phyloP scores from a whole-genome alignment of 2,329 filamentous ascomycete species.

The Alternaria tenuissima region DNA sequence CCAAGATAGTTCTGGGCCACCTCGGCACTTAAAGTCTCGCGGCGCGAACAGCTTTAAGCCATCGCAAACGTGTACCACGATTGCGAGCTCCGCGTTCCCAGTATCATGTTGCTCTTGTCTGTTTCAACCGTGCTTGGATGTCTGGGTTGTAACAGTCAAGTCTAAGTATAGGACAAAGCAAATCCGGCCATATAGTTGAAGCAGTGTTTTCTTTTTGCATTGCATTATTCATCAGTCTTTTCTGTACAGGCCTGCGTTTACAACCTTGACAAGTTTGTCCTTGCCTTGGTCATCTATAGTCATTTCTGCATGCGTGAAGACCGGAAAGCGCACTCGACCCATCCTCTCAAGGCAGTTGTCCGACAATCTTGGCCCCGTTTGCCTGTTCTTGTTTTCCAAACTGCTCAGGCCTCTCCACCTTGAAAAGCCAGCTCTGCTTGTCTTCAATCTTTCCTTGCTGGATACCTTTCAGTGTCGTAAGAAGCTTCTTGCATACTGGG shows the following conservation, averaged over 20 bases:
- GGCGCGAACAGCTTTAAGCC: conserved; percentile 1
- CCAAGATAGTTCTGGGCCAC: not conserved
- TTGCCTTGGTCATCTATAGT: not conserved
- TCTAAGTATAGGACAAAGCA: conserved; percentile 1
- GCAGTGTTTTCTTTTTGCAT: not conserved
- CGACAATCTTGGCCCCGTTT: conserved; percentile 41
- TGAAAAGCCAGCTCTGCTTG: conserved; percentile 74
- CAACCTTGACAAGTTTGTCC: not conserved
- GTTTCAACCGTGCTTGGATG: not conserved
- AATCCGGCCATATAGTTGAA: not conserved
- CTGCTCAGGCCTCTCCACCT: conserved; percentile 53
- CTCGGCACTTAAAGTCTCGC: not conserved
- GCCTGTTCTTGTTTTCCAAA: conserved; percentile 37
- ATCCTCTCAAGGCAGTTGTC: conserved; percentile 41
- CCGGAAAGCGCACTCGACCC: not conserved
- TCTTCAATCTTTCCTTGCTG: conserved; percentile 84
- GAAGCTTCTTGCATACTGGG: conserved; percentile 73
- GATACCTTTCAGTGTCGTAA: conserved; percentile 81
- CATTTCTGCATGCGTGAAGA: too few species aligned
- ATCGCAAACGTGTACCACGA: not conserved
- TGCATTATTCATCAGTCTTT: conserved; percentile 4
- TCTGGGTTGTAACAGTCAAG: not conserved
- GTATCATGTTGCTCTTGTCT: not conserved
- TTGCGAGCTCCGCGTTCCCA: not conserved
- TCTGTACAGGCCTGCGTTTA: not conserved